A percentile compares a stretch with the other conserved stretches of the same genome.
phyloP scores from a whole-genome alignment of 2,329 filamentous ascomycete species.

The Fusarium devonianum region DNA sequence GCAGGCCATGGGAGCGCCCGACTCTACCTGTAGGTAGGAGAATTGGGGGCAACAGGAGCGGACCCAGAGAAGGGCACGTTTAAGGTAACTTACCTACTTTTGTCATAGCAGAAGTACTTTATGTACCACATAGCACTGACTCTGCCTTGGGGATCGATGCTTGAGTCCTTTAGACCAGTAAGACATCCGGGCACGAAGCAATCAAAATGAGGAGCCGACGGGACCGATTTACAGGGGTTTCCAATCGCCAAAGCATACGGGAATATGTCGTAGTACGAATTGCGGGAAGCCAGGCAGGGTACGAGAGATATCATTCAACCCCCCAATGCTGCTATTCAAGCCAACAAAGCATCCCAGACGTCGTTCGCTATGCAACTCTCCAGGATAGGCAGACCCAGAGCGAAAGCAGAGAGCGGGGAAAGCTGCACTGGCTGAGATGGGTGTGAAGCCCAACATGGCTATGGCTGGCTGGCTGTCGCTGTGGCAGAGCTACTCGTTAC shows the following conservation, averaged over 20 bases:
- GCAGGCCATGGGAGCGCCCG: conserved; percentile 10
- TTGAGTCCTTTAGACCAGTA: conserved; percentile 9
- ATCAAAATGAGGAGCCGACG: background rate
- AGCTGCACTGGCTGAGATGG: conserved; percentile 33
- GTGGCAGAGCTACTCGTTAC: too few relatives aligned
- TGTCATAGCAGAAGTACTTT: too few relatives aligned
- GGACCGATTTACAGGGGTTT: background rate
- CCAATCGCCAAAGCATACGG: background rate
- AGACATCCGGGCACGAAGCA: background rate
- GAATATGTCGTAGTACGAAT: too few relatives aligned
- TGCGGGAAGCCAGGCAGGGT: background rate
- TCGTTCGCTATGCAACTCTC: conserved; percentile 9
- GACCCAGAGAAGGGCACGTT: too few relatives aligned
- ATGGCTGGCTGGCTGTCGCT: too few relatives aligned
- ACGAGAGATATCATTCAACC: too few relatives aligned
- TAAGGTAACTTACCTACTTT: too few relatives aligned
- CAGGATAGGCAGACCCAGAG: conserved; percentile 4
- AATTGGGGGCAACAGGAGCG: too few relatives aligned
- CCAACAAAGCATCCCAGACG: conserved; percentile 4
- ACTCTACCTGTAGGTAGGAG: background rate
- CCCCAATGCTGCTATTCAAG: too few relatives aligned
- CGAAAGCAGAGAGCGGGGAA: conserved; percentile 40
- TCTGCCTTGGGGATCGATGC: conserved; percentile 12
- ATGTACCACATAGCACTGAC: too few relatives aligned
- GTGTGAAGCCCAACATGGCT: too few relatives aligned